Conservation (phyloP, 257 asterid genomes). For the Datura wrightii region DNA sequence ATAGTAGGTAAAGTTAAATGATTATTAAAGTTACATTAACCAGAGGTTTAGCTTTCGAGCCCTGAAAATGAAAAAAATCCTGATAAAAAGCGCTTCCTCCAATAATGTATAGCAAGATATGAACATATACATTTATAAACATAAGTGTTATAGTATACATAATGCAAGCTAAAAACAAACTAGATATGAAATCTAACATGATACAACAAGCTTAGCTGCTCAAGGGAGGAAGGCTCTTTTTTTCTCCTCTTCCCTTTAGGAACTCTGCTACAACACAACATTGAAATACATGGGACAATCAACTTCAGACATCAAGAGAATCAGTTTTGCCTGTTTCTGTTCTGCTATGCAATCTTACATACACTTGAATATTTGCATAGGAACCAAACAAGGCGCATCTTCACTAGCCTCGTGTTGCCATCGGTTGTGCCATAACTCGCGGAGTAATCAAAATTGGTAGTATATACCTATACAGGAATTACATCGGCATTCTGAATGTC, state of each 20-base stretch:
- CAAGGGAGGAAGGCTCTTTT: neutral
- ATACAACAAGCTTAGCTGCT: neutral
- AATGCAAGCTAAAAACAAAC: neutral
- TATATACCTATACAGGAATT: slow-evolving; percentile 62
- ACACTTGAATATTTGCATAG: slow-evolving; percentile 30
- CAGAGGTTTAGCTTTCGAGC: no score
- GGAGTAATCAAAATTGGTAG: slow-evolving; percentile 19
- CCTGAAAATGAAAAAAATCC: neutral
- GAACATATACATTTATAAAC: neutral
- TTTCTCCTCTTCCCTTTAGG: neutral
- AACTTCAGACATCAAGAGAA: neutral
- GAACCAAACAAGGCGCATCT: slow-evolving; percentile 16
- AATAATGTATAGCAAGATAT: neutral
- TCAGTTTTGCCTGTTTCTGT: slow-evolving; percentile 16
- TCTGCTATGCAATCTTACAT: slow-evolving; percentile 32
- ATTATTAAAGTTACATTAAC: no score
- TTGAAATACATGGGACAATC: neutral
- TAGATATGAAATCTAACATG: neutral
- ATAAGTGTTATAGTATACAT: neutral
- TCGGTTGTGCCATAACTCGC: slow-evolving; percentile 30
- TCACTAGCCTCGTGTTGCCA: neutral
- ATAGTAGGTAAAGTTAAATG: no score
- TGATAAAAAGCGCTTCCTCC: neutral
- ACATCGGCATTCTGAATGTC: slow-evolving; percentile 61
- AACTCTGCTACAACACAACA: neutral